Base-by-base conservation (phyloP, 495 filamentous ascomycete species). In the Aspergillus carlsbadensis region DNA sequence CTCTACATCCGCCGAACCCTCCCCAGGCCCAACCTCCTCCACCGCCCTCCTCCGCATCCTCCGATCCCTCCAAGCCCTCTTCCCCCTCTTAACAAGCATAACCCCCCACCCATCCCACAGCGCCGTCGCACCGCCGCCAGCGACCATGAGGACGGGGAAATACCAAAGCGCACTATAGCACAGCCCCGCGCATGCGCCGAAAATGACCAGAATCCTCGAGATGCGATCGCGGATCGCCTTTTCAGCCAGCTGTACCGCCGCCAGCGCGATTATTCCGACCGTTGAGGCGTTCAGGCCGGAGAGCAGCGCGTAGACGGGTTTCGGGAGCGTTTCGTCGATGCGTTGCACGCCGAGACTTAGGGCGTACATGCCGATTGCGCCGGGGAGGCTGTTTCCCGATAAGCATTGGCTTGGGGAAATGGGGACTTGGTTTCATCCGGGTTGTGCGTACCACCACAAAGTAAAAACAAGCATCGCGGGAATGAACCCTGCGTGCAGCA, bases 121-220 rank as follows among this genome's bases (percentile, higher is more conserved):
- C 0, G 84, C 65, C 0, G 86, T 84, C 0, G 72, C 69, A 13
- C 79, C 3, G 29, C 85, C 72, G 0, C 84, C 88, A 13, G 73
- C 71, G 10, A 84, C 52, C 79, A 93, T 87, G 8, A 95, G 62
- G 1, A 88, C 65, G 0, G 90, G 90, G 58, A 92, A 93, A 63
- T 91, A 95, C 90, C 88, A 95, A 0, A 92, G 70, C 0, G 88
- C 83, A 52, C 83, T 91, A 58, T 93, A 92, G 39, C 87, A 78
- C 67, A 93, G 70, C 6, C 89, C 90, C 0, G 86, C 87, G 3
- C 79, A 74, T 18, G 75, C 90, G 14, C 81, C 82, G n/a, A 90
- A 63, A 52, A 90, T 84, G 1, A 95, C 83, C 1, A 92, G 59
- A 11, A 89, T 75, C 1, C 90, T 71, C 0, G 88, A 86, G 26